phyloP scores from a whole-genome alignment of 495 filamentous ascomycete genomes.

The Coniosporium apollinis region DNA sequence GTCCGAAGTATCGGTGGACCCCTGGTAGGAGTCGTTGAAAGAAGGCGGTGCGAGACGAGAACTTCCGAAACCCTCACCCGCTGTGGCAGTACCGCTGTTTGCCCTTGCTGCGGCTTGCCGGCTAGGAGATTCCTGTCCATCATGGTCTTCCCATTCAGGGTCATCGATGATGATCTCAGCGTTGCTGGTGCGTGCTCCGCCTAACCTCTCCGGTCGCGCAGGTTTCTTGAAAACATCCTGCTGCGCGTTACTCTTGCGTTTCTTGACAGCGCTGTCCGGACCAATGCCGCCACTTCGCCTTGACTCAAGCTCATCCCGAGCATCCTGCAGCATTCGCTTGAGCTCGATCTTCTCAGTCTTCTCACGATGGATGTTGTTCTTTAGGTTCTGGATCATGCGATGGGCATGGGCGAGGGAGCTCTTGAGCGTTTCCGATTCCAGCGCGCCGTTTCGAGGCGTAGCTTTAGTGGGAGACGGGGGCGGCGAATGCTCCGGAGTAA shows the following conservation, averaged over 20 bases:
- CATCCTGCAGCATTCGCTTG: slow-evolving; percentile 88
- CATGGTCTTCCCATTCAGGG: slow-evolving; percentile 81
- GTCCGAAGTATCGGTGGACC: slow-evolving; percentile 55
- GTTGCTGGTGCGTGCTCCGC: slow-evolving; percentile 53
- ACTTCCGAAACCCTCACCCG: no score
- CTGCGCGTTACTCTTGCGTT: slow-evolving; percentile 45
- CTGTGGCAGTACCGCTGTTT: no score
- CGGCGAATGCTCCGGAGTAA: slow-evolving; percentile 77
- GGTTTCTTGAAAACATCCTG: slow-evolving; percentile 62
- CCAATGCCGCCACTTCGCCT: slow-evolving; percentile 43
- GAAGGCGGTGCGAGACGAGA: no score
- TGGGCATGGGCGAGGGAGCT: slow-evolving; percentile 89
- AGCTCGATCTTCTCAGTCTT: slow-evolving; percentile 96
- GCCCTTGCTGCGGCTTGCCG: slow-evolving; percentile 20
- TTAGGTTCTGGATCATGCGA: slow-evolving; percentile 85
- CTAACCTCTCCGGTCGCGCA: slow-evolving; percentile 52
- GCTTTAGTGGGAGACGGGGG: slow-evolving; percentile 80
- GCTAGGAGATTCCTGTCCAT: slow-evolving; percentile 34
- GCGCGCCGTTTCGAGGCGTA: slow-evolving; percentile 70
- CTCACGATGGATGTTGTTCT: slow-evolving; percentile 86
- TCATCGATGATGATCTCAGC: slow-evolving; percentile 62
- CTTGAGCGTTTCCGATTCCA: slow-evolving; percentile 88
- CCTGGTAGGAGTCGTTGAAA: slow-evolving; percentile 56
- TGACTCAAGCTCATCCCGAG: slow-evolving; percentile 80
- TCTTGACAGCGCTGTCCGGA: slow-evolving; percentile 37